A percentile compares a stretch with the other conserved stretches of the same genome.
Conservation (phyloP, 805 yeast genomes). For the Aciculoconidium aculeatum region DNA sequence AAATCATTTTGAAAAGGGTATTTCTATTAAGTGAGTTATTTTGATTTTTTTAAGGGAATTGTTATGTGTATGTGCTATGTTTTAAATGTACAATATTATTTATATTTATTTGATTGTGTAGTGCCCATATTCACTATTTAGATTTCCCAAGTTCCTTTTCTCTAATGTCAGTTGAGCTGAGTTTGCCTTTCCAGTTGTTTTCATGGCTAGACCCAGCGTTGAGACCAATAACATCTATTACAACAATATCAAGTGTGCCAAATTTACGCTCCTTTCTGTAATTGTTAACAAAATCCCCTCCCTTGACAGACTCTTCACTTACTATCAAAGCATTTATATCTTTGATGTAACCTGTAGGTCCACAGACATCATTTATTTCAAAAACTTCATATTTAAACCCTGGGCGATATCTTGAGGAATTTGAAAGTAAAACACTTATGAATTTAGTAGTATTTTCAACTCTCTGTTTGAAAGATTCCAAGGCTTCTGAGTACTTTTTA, state of each 20-base stretch:
- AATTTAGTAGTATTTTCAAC: conserved; percentile 43
- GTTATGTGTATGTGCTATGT: background rate
- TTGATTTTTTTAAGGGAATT: background rate
- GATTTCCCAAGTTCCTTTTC: conserved; percentile 17
- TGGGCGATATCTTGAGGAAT: conserved; percentile 41
- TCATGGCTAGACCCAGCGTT: conserved; percentile 26
- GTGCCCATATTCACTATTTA: background rate
- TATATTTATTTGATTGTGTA: background rate
- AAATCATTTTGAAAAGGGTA: conserved; percentile 36
- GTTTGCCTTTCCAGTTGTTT: conserved; percentile 56
- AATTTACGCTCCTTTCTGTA: conserved; percentile 55
- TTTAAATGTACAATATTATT: background rate
- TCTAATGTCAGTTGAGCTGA: conserved; percentile 82
- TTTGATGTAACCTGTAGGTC: conserved; percentile 78
- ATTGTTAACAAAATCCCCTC: conserved; percentile 69
- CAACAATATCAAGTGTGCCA: conserved; percentile 34
- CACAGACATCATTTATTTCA: conserved; percentile 80
- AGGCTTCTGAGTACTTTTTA: conserved; percentile 62
- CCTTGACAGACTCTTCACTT: conserved; percentile 71
- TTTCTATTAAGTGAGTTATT: conserved; percentile 28
- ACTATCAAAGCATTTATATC: conserved; percentile 77
- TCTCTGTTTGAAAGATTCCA: conserved; percentile 57
- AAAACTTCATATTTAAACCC: conserved; percentile 52
- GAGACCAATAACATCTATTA: conserved; percentile 57
- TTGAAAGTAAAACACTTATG: conserved; percentile 23